Base-by-base conservation (phyloP, 768 basidiomycete species). In the Russula vinacea region DNA sequence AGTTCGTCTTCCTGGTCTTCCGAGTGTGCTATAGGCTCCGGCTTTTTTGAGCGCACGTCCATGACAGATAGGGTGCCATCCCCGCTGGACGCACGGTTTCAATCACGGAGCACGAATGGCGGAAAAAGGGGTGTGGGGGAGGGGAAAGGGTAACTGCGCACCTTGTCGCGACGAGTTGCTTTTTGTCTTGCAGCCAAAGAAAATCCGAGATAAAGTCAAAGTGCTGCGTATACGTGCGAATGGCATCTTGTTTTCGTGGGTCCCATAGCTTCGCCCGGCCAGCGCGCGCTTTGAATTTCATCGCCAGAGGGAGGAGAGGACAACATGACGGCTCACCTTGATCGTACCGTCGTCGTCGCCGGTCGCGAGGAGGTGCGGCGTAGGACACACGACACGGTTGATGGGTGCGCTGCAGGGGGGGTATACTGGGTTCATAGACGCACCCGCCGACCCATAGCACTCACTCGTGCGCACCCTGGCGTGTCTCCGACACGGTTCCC, bases 1-100 rank as follows among this genome's bases (percentile, higher is more conserved):
- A 97, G 77, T 71, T 98, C 95, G 72, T 98, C 95, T 71, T 97
- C 95, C 73, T 98, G 95, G 76, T 96, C 92, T 72, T 96, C 94
- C 17, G 93, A 96, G 59, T 94, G 89, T 1, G 88, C 88, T 63
- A 90, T 76, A 1, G 92, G 91, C 56, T 88, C 83, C 14, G 80
- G 66, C 70, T 90, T 91, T 68, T 87, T 93, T 19, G 90, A 86
- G 62, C 94, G 85, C 29, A 95, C 84, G 69, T 98, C 95, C 72
- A 95, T 86, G 49, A 96, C 94, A 22, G 93, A 95, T 54, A 98
- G 78, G 16, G 93, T 93, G 2, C 93, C 94, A 74, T 98, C 95
- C 44, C 92, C 95, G 67, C 95, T 98, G 67, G 49, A 29, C 35
- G 53, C 16, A 35, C 40, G 14, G 13, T 37, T 24, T 58, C 32